Percentiles rank a stretch among this genome's conserved stretches.
These are phyloP conservation scores for Cyberlindnera galapagoensis DNA, from an alignment of 805 yeast species.

Conservation along the genomic window DNA sequence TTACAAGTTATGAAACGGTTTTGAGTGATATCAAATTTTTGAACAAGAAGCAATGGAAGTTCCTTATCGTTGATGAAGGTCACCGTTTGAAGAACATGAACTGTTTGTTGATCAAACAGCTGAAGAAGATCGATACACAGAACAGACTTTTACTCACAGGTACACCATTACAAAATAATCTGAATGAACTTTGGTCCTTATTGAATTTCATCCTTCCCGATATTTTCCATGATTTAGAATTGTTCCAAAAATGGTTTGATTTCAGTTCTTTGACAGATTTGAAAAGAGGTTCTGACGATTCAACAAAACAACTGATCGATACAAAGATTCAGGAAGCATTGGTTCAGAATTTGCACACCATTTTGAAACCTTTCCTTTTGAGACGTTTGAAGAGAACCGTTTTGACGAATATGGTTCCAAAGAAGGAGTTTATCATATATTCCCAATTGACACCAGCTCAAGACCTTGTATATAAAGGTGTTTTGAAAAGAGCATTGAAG, in stretches of 20 bases:
- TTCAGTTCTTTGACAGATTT: slow-evolving; percentile 50
- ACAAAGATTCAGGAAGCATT: slow-evolving; percentile 53
- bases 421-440: slow-evolving; percentile 81
- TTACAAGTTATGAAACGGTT: slow-evolving; percentile 80
- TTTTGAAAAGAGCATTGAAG: slow-evolving; percentile 39
- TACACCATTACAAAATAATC: slow-evolving; percentile 91
- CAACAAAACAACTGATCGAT: slow-evolving; percentile 46
- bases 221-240: slow-evolving; percentile 81
- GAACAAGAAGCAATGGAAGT: slow-evolving; percentile 61
- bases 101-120: slow-evolving; percentile 63
- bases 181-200: slow-evolving; percentile 87
- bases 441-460: slow-evolving; percentile 62
- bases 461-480: slow-evolving; percentile 49
- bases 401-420: slow-evolving; percentile 67
- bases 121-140: slow-evolving; percentile 58
- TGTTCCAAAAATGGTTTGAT: slow-evolving; percentile 94
- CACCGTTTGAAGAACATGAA: slow-evolving; percentile 85
- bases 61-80: slow-evolving; percentile 90
- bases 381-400: slow-evolving; percentile 78
- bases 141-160: slow-evolving; percentile 85
- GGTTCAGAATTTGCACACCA: slow-evolving; percentile 75
- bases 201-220: slow-evolving; percentile 89
- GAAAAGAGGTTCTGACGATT: slow-evolving; percentile 28
- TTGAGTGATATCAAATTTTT: slow-evolving; percentile 60
- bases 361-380: slow-evolving; percentile 79